These are phyloP conservation scores for Lactifluus rugatus DNA, from an alignment of 768 basidiomycete genomes.

Conservation along the genomic window DNA sequence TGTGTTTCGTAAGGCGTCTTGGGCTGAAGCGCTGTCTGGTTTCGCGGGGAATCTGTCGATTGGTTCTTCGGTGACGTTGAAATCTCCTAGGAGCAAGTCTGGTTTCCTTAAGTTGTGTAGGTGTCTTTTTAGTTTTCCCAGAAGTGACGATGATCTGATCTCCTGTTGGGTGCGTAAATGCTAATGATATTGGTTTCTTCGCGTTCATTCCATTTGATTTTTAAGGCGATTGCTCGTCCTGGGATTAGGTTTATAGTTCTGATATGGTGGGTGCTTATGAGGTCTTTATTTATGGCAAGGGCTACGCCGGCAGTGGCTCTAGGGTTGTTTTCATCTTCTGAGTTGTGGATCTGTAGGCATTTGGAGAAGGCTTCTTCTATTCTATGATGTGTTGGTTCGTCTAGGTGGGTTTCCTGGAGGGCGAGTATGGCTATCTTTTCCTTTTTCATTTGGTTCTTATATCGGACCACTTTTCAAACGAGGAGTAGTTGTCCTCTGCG, in stretches of 20 bases:
- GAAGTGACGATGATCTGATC: not conserved
- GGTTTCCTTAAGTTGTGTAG: not conserved
- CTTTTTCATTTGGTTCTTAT: no score
- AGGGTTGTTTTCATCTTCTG: not conserved
- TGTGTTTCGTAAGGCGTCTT: not conserved
- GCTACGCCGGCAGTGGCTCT: not conserved
- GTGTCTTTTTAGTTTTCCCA: slow-evolving; percentile 5
- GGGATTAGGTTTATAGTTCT: not conserved
- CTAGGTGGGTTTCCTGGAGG: not conserved
- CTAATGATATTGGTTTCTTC: slow-evolving; percentile 11
- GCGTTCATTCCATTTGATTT: slow-evolving; percentile 16
- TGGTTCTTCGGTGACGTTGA: not conserved
- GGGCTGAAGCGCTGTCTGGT: rapidly evolving
- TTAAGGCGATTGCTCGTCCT: not conserved
- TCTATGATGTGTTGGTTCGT: not conserved
- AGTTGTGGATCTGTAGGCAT: not conserved
- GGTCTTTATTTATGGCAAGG: not conserved
- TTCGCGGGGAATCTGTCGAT: not conserved
- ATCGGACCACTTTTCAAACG: no score
- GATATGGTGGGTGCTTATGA: not conserved
- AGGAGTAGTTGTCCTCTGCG: no score
- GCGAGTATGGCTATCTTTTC: no score
- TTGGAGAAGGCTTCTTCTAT: not conserved
- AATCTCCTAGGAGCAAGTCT: not conserved
- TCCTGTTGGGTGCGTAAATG: slow-evolving; percentile 21